phyloP scores from a whole-genome alignment of 441 rosid genomes.

The Flueggea neowawraea region DNA sequence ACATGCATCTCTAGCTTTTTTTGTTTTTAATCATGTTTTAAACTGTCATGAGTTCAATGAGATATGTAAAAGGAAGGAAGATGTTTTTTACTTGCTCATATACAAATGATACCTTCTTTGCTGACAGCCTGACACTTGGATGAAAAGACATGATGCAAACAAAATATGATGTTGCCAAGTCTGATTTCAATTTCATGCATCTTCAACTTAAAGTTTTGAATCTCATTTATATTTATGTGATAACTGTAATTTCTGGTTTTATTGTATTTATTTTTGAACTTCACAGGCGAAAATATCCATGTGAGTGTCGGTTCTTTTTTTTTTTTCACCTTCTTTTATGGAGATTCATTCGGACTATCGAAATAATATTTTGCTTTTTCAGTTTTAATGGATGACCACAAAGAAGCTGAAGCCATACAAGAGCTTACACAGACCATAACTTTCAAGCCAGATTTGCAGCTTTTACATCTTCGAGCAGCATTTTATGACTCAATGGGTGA shows the following conservation, averaged over 20 bases:
- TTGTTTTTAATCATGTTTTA: too few species aligned
- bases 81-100: background rate
- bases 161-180: too few species aligned
- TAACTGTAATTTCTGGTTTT: too few species aligned
- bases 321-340: background rate
- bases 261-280: too few species aligned
- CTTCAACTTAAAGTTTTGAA: too few species aligned
- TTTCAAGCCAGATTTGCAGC: slow-evolving; percentile 92
- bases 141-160: too few species aligned
- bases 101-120: background rate
- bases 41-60: background rate
- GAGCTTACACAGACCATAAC: slow-evolving; percentile 80
- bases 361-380: slow-evolving; percentile 17
- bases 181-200: too few species aligned
- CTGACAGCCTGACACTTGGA: too few species aligned
- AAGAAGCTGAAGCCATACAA: slow-evolving; percentile 79
- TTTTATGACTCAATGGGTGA: slow-evolving; percentile 85
- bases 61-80: background rate
- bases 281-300: too few species aligned
- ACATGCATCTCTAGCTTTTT: background rate
- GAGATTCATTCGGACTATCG: background rate
- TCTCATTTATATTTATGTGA: too few species aligned
- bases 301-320: background rate
- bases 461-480: slow-evolving; percentile 93
- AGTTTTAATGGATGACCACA: slow-evolving; percentile 97